phyloP scores from a whole-genome alignment of 768 basidiomycete genomes.

The Lactarius evosmus region DNA sequence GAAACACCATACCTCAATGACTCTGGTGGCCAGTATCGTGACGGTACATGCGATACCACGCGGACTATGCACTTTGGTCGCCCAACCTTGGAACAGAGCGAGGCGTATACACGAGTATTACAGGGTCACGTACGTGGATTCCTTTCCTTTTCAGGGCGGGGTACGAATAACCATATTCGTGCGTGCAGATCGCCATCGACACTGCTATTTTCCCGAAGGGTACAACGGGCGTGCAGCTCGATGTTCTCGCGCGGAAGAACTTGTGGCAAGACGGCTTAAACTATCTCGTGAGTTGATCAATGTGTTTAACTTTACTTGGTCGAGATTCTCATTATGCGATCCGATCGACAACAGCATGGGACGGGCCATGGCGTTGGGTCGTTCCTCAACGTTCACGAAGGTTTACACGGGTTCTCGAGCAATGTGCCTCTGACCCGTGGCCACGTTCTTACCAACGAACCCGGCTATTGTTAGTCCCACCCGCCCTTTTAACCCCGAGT shows the following conservation, averaged over 20 bases:
- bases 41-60: slow-evolving; percentile 87
- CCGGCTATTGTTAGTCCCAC: slow-evolving; percentile 76
- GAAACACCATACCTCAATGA: slow-evolving; percentile 90
- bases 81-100: slow-evolving; percentile 80
- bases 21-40: slow-evolving; percentile 85
- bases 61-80: slow-evolving; percentile 83
- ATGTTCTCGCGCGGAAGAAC: slow-evolving; percentile 85
- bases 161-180: slow-evolving; percentile 26
- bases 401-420: slow-evolving; percentile 74
- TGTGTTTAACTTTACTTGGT: slow-evolving; percentile 4
- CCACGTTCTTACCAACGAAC: slow-evolving; percentile 91
- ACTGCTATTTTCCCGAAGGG: slow-evolving; percentile 87
- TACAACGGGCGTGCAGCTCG: slow-evolving; percentile 77
- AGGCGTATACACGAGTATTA: slow-evolving; percentile 91
- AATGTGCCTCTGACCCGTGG: slow-evolving; percentile 73
- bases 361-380: slow-evolving; percentile 90
- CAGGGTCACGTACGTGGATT: slow-evolving; percentile 83
- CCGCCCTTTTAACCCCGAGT: not conserved
- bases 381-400: slow-evolving; percentile 84
- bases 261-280: slow-evolving; percentile 85
- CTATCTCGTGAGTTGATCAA: slow-evolving; percentile 54
- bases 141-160: slow-evolving; percentile 27
- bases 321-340: slow-evolving; percentile 10
- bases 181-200: slow-evolving; percentile 80
- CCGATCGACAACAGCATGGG: slow-evolving; percentile 56